phyloP scores from a whole-genome alignment of 768 basidiomycete species.

The Imleria badia region DNA sequence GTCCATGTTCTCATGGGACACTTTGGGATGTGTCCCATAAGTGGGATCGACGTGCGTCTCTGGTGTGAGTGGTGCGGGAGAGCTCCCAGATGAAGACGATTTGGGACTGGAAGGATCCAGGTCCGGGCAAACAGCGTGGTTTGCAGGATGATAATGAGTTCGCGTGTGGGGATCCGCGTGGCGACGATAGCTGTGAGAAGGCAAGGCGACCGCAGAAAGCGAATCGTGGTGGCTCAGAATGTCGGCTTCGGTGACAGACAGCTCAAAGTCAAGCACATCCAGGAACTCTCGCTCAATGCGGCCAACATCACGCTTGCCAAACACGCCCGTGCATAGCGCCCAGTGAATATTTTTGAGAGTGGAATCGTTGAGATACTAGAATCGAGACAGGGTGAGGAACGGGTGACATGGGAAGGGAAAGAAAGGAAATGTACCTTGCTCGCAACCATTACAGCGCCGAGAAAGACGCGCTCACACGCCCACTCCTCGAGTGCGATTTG shows the following conservation, averaged over 20 bases:
- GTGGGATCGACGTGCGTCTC: slow-evolving; percentile 23
- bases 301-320: slow-evolving; percentile 78
- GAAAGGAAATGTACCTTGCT: slow-evolving; percentile 58
- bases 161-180: slow-evolving; percentile 23
- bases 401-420: slow-evolving; percentile 18
- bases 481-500: slow-evolving; percentile 81
- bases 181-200: slow-evolving; percentile 28
- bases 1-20: slow-evolving; percentile 28
- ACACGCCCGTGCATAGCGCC: slow-evolving; percentile 82
- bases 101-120: slow-evolving; percentile 43
- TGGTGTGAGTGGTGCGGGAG: slow-evolving; percentile 34
- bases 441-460: slow-evolving; percentile 85
- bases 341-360: slow-evolving; percentile 91
- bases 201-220: slow-evolving; percentile 30
- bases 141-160: slow-evolving; percentile 16
- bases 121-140: slow-evolving; percentile 38
- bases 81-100: slow-evolving; percentile 36
- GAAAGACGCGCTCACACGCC: slow-evolving; percentile 89
- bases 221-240: slow-evolving; percentile 47
- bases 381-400: slow-evolving; percentile 5
- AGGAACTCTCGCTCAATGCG: slow-evolving; percentile 83
- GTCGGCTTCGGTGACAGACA: slow-evolving; percentile 63
- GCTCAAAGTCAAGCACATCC: slow-evolving; percentile 75
- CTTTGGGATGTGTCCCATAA: slow-evolving; percentile 21
- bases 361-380: slow-evolving; percentile 81